Evolutionary conservation across 169 alveolate genomes (phyloP).

Genomic region (Eimeria falciformis): DNA sequence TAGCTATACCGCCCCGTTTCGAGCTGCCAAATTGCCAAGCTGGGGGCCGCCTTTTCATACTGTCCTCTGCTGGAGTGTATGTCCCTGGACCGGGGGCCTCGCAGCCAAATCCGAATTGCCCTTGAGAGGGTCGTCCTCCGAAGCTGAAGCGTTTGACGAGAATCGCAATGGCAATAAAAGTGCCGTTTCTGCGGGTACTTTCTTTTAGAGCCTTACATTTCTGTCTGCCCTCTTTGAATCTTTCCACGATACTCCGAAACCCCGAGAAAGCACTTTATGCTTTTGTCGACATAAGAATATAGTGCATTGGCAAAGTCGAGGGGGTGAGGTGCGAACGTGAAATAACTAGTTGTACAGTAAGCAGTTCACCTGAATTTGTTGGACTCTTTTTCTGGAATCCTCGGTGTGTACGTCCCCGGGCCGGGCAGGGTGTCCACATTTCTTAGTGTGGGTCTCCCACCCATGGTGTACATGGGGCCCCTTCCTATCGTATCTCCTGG

Average conservation of each 20-base stretch:
- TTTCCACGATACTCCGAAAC: not conserved
- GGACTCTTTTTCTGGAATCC: conserved; percentile 42
- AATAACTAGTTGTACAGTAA: not conserved
- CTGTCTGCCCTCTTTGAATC: too few relatives aligned
- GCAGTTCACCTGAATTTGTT: conserved; percentile 22
- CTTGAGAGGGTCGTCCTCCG: conserved; percentile 5
- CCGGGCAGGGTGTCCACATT: not conserved
- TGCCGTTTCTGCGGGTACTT: too few relatives aligned
- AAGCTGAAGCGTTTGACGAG: not conserved
- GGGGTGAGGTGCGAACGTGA: not conserved
- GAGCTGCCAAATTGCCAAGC: conserved; percentile 49
- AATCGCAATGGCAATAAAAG: not conserved
- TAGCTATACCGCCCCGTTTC: not conserved
- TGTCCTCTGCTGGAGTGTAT: not conserved
- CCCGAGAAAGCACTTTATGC: not conserved
- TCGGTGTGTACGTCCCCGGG: conserved; percentile 63
- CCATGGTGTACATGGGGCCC: conserved; percentile 3
- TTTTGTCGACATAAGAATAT: not conserved
- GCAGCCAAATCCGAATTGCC: not conserved
- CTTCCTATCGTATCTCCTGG: not conserved
- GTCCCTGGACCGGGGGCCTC: conserved; percentile 11
- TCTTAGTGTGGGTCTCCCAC: not conserved
- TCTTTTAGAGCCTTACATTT: too few relatives aligned
- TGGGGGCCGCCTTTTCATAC: not conserved
- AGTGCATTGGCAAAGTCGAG: not conserved